phyloP scores from a whole-genome alignment of 768 basidiomycete genomes.

The Rhodocollybia butyracea region DNA sequence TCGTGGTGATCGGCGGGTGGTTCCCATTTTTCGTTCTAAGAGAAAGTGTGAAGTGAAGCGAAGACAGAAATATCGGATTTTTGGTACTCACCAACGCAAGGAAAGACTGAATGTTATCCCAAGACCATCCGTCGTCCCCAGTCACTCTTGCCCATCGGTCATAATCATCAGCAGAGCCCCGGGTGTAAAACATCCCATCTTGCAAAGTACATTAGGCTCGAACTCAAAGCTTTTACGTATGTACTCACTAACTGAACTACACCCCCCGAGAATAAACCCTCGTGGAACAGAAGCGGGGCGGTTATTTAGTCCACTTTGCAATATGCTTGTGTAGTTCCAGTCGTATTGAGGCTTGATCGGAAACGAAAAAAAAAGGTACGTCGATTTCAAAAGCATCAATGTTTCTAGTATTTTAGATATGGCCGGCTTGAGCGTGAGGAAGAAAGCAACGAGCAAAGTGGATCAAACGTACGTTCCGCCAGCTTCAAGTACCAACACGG shows the following conservation, averaged over 20 bases:
- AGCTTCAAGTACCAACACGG: conserved; percentile 14
- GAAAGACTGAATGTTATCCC: too few relatives aligned
- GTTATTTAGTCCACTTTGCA: conserved; percentile 15
- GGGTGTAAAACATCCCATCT: conserved; percentile 29
- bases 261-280: conserved; percentile 19
- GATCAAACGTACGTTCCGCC: background rate
- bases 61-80: conserved; percentile 31
- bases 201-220: too few relatives aligned
- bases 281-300: conserved; percentile 14
- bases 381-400: background rate
- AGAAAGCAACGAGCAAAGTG: background rate
- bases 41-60: conserved; percentile 11
- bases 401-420: too few relatives aligned
- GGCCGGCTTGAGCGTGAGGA: too few relatives aligned
- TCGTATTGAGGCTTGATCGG: background rate
- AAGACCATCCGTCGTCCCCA: conserved; percentile 23
- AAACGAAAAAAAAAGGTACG: background rate
- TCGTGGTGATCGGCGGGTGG: conserved; percentile 17
- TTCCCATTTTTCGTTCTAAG: conserved; percentile 19
- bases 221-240: background rate
- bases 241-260: conserved; percentile 14
- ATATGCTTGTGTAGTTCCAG: conserved; percentile 17
- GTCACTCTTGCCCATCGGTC: conserved; percentile 28
- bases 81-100: too few relatives aligned
- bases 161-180: conserved; percentile 30